These are phyloP conservation scores for Chlamydomonas incerta DNA, from an alignment of 139 green algal species.

Conservation along the genomic window DNA sequence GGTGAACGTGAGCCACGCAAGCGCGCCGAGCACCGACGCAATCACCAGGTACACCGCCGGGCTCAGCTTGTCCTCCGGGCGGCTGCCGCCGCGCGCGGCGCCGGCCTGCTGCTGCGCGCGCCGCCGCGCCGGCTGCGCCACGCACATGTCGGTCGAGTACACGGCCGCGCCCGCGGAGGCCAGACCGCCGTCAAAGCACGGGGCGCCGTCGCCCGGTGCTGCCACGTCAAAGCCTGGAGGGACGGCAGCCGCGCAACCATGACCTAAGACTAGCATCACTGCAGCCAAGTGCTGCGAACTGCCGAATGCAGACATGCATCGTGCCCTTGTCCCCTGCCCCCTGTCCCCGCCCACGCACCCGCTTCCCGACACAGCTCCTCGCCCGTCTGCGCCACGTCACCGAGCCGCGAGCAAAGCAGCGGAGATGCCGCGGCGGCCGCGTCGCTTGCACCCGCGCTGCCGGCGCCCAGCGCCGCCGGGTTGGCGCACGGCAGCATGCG, in stretches of 20 bases:
- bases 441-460: background rate
- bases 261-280: no score
- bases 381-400: conserved; percentile 10
- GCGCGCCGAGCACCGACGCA: background rate
- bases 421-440: background rate
- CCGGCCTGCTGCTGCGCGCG: background rate
- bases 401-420: conserved; percentile 33
- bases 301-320: no score
- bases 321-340: no score
- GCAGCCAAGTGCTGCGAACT: no score
- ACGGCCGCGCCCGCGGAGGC: background rate
- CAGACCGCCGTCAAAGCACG: background rate
- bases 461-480: background rate
- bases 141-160: conserved; percentile 14
- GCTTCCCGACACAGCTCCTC: conserved; percentile 24
- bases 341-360: background rate
- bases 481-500: background rate
- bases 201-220: no score
- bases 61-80: background rate
- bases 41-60: conserved; percentile 10
- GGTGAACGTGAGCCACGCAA: conserved; percentile 15
- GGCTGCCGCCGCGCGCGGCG: background rate
- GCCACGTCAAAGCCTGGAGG: background rate
- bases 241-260: no score
- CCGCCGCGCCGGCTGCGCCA: background rate